These are phyloP conservation scores for Penicillium roqueforti DNA, from an alignment of 495 filamentous ascomycete species.

Conservation along the genomic window DNA sequence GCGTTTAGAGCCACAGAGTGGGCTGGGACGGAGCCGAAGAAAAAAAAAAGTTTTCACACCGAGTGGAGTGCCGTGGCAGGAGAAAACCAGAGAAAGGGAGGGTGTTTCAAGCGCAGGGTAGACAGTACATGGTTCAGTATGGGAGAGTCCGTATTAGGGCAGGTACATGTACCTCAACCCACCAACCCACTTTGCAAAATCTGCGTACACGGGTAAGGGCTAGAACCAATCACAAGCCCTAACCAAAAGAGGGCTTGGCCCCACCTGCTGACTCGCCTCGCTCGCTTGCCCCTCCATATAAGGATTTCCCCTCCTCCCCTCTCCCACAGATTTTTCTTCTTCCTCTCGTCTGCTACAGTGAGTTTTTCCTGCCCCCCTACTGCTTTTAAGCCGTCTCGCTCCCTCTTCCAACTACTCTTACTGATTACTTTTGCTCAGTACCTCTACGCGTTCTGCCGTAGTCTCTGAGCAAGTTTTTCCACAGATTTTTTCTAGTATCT, in stretches of 20 bases:
- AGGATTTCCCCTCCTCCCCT: constrained; percentile 45
- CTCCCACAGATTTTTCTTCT: constrained; percentile 43
- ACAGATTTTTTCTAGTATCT: constrained; percentile 41
- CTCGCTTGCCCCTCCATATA: constrained; percentile 54
- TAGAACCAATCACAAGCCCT: constrained; percentile 27
- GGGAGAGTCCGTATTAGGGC: neutral
- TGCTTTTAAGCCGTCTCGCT: constrained; percentile 16
- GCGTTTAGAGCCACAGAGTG: constrained; percentile 17
- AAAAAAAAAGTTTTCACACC: constrained; percentile 33
- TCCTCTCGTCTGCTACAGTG: constrained; percentile 48
- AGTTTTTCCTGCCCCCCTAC: constrained; percentile 40
- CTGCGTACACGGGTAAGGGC: constrained; percentile 26
- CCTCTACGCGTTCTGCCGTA: constrained; percentile 52
- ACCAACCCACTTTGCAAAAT: constrained; percentile 35
- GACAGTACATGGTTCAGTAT: neutral
- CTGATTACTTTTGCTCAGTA: constrained; percentile 43
- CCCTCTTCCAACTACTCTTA: constrained; percentile 23
- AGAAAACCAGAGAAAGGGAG: constrained; percentile 31
- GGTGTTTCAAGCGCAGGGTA: neutral
- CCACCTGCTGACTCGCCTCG: constrained; percentile 39
- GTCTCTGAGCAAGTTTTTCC: constrained; percentile 44
- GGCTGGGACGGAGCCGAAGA: constrained; percentile 15
- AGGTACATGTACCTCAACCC: constrained; percentile 6
- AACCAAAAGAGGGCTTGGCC: constrained; percentile 38
- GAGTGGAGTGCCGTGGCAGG: constrained; percentile 18